phyloP scores from a whole-genome alignment of 805 yeast species.

The Yarrowia osloensis region DNA sequence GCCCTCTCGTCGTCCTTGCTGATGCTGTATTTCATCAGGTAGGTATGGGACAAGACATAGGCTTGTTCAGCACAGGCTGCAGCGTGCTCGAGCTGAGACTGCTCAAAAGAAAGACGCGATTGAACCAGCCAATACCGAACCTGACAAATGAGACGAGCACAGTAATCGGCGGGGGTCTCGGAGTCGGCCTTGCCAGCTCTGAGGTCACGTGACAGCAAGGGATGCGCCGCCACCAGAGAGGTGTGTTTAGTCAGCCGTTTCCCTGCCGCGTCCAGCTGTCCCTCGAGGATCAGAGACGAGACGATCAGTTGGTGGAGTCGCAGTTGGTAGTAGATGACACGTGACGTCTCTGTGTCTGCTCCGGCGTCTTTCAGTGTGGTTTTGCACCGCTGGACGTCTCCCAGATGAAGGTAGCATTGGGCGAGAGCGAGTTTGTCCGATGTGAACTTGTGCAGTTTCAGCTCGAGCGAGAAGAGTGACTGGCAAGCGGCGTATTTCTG shows the following conservation, averaged over 20 bases:
- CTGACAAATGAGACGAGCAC: neutral
- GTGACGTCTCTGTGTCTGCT: neutral
- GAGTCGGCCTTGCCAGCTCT: neutral
- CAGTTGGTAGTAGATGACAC: neutral
- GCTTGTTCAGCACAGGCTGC: neutral
- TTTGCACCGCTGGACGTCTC: slow-evolving; percentile 9
- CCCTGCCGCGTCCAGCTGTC: neutral
- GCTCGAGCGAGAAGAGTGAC: neutral
- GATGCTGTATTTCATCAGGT: too few relatives aligned
- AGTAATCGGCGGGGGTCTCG: neutral
- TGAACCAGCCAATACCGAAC: slow-evolving; percentile 5
- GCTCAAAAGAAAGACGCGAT: neutral
- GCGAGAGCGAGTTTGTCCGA: neutral
- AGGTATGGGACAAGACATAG: neutral
- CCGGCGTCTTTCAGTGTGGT: neutral
- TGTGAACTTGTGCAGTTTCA: neutral
- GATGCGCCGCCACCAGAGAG: neutral
- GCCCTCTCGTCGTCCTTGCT: too few relatives aligned
- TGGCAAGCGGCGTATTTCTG: neutral
- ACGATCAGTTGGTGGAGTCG: neutral
- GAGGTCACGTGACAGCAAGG: slow-evolving; percentile 2
- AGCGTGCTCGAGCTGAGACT: neutral
- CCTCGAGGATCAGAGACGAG: neutral
- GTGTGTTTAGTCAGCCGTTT: slow-evolving; percentile 1
- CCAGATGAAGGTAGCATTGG: slow-evolving; percentile 13